These are phyloP conservation scores for Lithohypha guttulata DNA, from an alignment of 2,329 filamentous ascomycete species.

Conservation along the genomic window DNA sequence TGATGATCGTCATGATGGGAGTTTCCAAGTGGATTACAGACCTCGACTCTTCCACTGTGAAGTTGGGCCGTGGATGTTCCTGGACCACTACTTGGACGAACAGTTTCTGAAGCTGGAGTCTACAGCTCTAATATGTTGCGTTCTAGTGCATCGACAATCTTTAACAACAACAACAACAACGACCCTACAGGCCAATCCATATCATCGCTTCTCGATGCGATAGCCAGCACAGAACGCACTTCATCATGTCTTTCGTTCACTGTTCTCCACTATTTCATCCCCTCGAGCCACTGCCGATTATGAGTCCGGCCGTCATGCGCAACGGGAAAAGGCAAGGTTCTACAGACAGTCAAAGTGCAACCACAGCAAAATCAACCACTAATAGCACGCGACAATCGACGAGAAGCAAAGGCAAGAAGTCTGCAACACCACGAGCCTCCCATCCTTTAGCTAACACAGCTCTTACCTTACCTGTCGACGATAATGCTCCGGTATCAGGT, in stretches of 20 bases:
- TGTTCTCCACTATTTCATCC: slow-evolving; percentile 8
- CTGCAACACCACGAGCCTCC: slow-evolving; percentile 1
- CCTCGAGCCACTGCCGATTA: slow-evolving; percentile 7
- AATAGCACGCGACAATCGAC: not conserved
- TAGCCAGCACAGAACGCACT: too few species aligned
- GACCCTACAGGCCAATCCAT: too few species aligned
- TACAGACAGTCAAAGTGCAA: not conserved
- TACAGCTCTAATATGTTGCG: too few species aligned
- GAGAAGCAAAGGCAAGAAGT: slow-evolving; percentile 2
- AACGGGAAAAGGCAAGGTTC: not conserved
- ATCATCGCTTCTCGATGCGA: too few species aligned
- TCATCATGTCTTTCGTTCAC: slow-evolving; percentile 7
- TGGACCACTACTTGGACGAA: too few species aligned
- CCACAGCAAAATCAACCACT: not conserved
- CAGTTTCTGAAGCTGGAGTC: too few species aligned
- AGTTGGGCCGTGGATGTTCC: too few species aligned
- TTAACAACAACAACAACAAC: too few species aligned
- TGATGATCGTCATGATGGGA: too few species aligned
- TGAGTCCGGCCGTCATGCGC: slow-evolving; percentile 6
- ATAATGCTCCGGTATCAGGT: not conserved
- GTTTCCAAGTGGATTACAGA: too few species aligned
- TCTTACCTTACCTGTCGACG: not conserved
- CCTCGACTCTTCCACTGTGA: too few species aligned
- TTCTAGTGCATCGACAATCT: too few species aligned
- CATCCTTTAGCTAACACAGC: slow-evolving; percentile 1